Base-by-base conservation (phyloP, 345 rosid genomes). In the Camelina sativa region DNA sequence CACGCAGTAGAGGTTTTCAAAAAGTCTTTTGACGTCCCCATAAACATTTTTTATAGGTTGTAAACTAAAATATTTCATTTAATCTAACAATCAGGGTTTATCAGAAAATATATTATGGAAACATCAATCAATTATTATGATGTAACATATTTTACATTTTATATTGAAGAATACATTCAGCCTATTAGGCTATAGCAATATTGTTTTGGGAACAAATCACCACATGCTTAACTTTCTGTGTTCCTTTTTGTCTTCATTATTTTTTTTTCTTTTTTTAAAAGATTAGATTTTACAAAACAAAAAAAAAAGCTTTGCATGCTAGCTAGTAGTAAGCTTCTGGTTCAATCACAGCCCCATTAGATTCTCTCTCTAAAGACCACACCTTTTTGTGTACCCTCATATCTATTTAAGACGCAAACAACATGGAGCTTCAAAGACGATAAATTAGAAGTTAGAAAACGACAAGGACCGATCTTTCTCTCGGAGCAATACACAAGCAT, bases 291-390 rank as follows among this genome's bases (percentile, higher is more conserved):
- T 58, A 57, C 17, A 66, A 57, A 74, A 66, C 44, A 57, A n/a
- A n/a, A n/a, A n/a, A n/a, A n/a, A n/a, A n/a, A n/a, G n/a, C 34
- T 58, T 43, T 67, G 53, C 73, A 67, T 67, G 78, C 44, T 38
- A 35, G 30, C 43, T 37, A 35, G 30, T 35, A 50, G 28, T 28
- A 28, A 66, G 44, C 38, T 68, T 52, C 56, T 67, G 63, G 74
- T 75, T 75, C 74, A 67, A 20, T 22, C 68, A 60, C 67, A 52
- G n/a, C 79, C 75, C 37, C 59, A 59, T 12, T 70, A 76, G 65
- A 70, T 54, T 76, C 71, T 62, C 60, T 52, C 71, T 46, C 66
- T 38, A 11, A 16, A 62, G 15, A 38, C 65, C 65, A 69, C 70
- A 32, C 5, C 62, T 67, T 74, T 75, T 34, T 34, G 41, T 40